A percentile compares a stretch with the other conserved stretches of the same genome.
phyloP scores from a whole-genome alignment of 2,329 filamentous ascomycete genomes.

The Amauroascus verrucosus region DNA sequence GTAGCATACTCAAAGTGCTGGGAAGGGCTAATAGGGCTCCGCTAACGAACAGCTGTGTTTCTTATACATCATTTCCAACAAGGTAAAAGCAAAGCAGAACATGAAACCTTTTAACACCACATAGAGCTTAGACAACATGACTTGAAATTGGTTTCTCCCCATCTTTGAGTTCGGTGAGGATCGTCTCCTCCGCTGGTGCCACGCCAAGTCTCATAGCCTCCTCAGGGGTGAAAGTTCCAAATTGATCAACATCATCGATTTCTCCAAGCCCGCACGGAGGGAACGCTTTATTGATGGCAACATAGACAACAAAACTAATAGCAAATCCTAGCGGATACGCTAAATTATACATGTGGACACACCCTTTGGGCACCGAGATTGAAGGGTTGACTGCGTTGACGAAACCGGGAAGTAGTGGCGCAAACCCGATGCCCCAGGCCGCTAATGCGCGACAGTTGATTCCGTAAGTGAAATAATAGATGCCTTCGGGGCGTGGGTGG shows the following conservation, averaged over 20 bases:
- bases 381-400: slow-evolving; percentile 24
- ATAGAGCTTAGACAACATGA: slow-evolving; percentile 4
- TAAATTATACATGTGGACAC: slow-evolving; percentile 35
- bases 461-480: slow-evolving; percentile 38
- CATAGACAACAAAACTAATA: slow-evolving; percentile 31
- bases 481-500: slow-evolving; percentile 24
- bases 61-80: not conserved
- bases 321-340: slow-evolving; percentile 34
- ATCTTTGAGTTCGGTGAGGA: not conserved
- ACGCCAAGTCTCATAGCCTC: slow-evolving; percentile 17
- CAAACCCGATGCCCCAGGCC: slow-evolving; percentile 8
- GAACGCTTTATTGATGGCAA: slow-evolving; percentile 24
- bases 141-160: not conserved
- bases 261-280: slow-evolving; percentile 26
- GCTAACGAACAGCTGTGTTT: not conserved
- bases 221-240: slow-evolving; percentile 23
- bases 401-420: slow-evolving; percentile 26
- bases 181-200: not conserved
- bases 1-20: no score
- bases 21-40: no score
- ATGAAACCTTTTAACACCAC: not conserved
- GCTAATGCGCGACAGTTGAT: slow-evolving; percentile 38
- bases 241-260: slow-evolving; percentile 21
- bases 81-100: not conserved
- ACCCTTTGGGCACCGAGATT: slow-evolving; percentile 20